A percentile compares a stretch with the other conserved stretches of the same genome.
Conservation (phyloP, 2,329 filamentous ascomycete species). For the Colletotrichum tofieldiae region DNA sequence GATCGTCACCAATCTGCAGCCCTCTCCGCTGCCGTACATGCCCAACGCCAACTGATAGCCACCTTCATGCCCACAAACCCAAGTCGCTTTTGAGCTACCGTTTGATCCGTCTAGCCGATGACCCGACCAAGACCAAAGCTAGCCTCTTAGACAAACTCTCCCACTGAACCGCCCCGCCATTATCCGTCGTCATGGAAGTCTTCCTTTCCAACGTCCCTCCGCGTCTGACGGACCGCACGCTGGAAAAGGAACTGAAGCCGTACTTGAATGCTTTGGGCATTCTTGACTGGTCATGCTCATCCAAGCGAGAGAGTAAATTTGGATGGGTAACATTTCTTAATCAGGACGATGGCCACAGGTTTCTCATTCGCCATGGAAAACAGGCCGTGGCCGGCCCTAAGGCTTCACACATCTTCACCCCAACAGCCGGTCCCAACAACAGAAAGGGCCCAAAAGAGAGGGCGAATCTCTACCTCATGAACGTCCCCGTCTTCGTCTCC, state of each 20-base stretch:
- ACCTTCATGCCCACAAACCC: not conserved
- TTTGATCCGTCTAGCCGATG: not conserved
- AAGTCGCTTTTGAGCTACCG: not conserved
- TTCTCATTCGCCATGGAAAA: constrained; percentile 58
- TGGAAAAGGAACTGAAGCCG: constrained; percentile 58
- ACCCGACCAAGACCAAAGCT: not conserved
- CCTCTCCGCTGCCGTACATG: not conserved
- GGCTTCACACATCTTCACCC: not conserved
- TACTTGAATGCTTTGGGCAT: constrained; percentile 60
- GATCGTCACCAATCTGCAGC: not conserved
- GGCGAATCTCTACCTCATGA: constrained; percentile 52
- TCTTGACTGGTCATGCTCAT: constrained; percentile 60
- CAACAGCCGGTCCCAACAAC: not conserved
- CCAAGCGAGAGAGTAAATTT: constrained; percentile 52
- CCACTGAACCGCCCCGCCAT: not conserved
- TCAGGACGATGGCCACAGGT: constrained; percentile 56
- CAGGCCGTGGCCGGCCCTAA: constrained; percentile 31
- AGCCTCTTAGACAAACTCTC: not conserved
- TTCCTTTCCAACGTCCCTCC: constrained; percentile 61
- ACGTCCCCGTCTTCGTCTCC: constrained; percentile 48
- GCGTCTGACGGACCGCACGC: constrained; percentile 55
- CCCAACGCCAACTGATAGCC: not conserved
- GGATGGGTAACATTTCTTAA: constrained; percentile 63
- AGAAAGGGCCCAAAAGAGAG: constrained; percentile 42
- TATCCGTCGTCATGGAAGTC: constrained; percentile 59